Evolutionary conservation across 1,139 yeast species (phyloP), one percentile per base, ranked within the genome.

Genomic region (Sugiyamaella novakii): DNA sequence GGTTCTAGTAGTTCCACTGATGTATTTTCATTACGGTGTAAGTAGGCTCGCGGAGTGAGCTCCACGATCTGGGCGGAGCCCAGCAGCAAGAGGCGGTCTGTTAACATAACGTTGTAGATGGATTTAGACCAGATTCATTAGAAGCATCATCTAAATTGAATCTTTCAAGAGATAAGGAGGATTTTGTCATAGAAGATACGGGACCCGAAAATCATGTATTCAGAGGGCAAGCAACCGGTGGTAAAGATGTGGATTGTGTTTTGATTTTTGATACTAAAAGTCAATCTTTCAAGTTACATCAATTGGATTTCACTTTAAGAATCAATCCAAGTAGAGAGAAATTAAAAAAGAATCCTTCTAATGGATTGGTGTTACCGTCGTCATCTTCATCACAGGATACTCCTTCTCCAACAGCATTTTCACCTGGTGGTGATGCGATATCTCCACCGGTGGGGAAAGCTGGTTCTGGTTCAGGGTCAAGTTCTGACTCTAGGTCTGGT

Each of bases 241-340:
- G 61, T n/a, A 63, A 61, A 28, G 68, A 63, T 18, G 62, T 56
- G 21, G 70, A 66, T 39, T 66, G 67, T 45, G 66, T 65, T 17
- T 57, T 66, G 25, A 56, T 66, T 5, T 66, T 52, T 53, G 65
- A 66, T 38, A 54, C 58, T 1, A 51, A 53, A 11, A 47, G 58
- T 2, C 42, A 54, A 11, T 43, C 55, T 28, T 66, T 62, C 51
- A 64, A 63, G 39, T 52, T 66, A 38, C 58, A 56, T 43, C 62
- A 60, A 31, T 49, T 66, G 33, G 61, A 59, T 45, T 52, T 57
- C 30, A 59, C 64, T 5, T 38, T 66, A 29, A 55, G 66, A 28
- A 64, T 64, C 34, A 55, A 59, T 17, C 57, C 65, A 5, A 56
- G 58, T 34, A 54, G 65, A 11, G 67, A 60, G 42, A 59, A 53